Base-by-base conservation (phyloP, 75 land plant genomes). In the Cunninghamia lanceolata region DNA sequence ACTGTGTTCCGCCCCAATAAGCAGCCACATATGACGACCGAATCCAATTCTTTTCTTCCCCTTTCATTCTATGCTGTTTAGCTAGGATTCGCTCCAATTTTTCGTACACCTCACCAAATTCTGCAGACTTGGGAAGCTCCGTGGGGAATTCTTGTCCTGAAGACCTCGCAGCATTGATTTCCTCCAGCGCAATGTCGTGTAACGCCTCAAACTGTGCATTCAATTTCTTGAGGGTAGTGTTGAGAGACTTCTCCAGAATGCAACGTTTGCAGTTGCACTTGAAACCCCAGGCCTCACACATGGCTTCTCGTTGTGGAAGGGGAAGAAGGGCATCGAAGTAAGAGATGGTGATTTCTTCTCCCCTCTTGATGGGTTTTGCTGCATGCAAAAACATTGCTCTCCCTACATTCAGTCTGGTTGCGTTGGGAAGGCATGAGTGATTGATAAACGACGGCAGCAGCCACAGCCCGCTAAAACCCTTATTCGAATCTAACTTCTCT, bases 261-360 rank as follows among this genome's bases (percentile, higher is more conserved):
- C 92, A 91, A 39, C 92, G 77, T 30, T 77, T 45, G 68, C 92
- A 91, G n/a, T 83, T 3, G 85, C 92, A 91, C 16, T 45, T 34
- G 78, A 91, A 91, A 40, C 92, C 91, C 88, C 91, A 89, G 14
- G 86, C 30, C 82, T 70, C 87, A 14, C 85, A 85, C 9, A 34
- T 81, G 19, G 77, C 81, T 76, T 81, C 68, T 38, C 92, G 82
- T 36, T 87, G 76, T 10, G 40, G 73, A 6, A 86, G 43, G 42
- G 92, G 92, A 34, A 59, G 82, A 46, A 89, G 59, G 39, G 85
- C 75, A 46, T 91, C 89, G 36, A 90, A 83, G 82, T 89, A 91
- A 66, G 84, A 36, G 32, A 88, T 83, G 11, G 83, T 90, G 4
- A 88, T 68, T 16, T 90, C 89, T 30, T 88, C 85, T n/a, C 70